Evolutionary conservation across 805 yeast species (phyloP), one percentile per base, ranked within the genome.

Genomic region (Suhomyces canberraensis): DNA sequence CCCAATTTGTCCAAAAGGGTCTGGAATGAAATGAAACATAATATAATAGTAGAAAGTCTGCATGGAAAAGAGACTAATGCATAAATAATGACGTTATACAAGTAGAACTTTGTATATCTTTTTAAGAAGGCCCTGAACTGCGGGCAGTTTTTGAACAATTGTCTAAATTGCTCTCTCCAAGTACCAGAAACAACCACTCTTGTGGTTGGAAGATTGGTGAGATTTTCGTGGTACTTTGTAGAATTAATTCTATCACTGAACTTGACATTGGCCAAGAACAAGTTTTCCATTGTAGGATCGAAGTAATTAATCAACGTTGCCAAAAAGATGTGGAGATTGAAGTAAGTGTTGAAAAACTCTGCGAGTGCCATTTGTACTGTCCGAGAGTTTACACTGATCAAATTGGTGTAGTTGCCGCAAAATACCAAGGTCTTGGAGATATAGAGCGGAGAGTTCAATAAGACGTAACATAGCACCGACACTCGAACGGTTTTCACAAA

Each of bases 1-100:
- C 84, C 83, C 14, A 75, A 58, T 16, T 65, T 64, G 29, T 56
- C 60, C 44, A 69, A 56, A 39, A 77, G 65, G 4, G 61, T 60
- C 39, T 61, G 64, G 46, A 75, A 73, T 3, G 78, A 61, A 9
- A 64, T 50, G 0, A 64, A 37, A 1, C 78, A 73, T 11, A 75
- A 48, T 3, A 71, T 57, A 14, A 71, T 39, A 3, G 58, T 51
- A 1, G 82, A 78, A 5, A 69, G 37, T 36, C 30, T 37, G 14
- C 35, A 34, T 6, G 44, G 45, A 14, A 17, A 28, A 8, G 34
- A 25, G 6, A 40, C 33, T n/a, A 66, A 38, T 3, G 54, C 18
- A 37, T 60, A 67, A 11, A 71, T 40, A 8, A 51, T 44, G 13
- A 66, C 36, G 19, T 66, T 64, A 29, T 50, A 34, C 53, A 56